Base-by-base conservation (phyloP, 2,329 filamentous ascomycete species). In the Fusarium nematophilum region DNA sequence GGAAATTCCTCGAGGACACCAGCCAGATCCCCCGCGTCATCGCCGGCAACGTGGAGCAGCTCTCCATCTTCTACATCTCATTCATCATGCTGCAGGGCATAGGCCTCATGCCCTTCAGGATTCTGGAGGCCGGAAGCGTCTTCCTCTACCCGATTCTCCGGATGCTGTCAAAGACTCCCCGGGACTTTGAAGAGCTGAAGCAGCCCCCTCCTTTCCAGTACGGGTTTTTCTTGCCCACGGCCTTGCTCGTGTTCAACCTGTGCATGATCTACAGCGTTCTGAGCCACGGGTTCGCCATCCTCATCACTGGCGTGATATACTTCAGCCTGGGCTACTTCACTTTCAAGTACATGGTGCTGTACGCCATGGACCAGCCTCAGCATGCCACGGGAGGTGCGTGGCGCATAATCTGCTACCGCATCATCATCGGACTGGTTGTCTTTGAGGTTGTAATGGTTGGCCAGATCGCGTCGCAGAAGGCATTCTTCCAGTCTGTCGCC, bases 281-380 rank as follows among this genome's bases (percentile, higher is more conserved):
- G 10, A 87, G 87, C 1, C 84, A 85, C 42, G 95, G 93, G 0
- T 96, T 89, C 78, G 82, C 90, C 47, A 90, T 98, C 10, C 85
- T 97, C 13, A 81, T 93, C 9, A 88, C 94, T 42, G 95, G 95
- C 4, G 79, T 94, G 42, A 79, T 92, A 10, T 99, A 96, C 75
- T 96, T 96, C 68, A 73, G 86, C 15, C 84, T 96, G 11, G 93
- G 93, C 15, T 90, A 92, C 73, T 94, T 94, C 71, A 91, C 92
- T 26, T 96, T 96, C 84, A 97, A 97, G 74, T 99, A 99, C 76
- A 96, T 99, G 79, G 82, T 99, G 5, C 83, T 99, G 5, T 99
- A 99, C 74, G 93, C 95, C 26, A 99, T 99, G 95, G 93, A 98
- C 69, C 94, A 98, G 73, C 91, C 92, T 13, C 92, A 96, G 70